Base-by-base conservation (phyloP, 192 early-diverging fungal species). In the Podila epicladia region DNA sequence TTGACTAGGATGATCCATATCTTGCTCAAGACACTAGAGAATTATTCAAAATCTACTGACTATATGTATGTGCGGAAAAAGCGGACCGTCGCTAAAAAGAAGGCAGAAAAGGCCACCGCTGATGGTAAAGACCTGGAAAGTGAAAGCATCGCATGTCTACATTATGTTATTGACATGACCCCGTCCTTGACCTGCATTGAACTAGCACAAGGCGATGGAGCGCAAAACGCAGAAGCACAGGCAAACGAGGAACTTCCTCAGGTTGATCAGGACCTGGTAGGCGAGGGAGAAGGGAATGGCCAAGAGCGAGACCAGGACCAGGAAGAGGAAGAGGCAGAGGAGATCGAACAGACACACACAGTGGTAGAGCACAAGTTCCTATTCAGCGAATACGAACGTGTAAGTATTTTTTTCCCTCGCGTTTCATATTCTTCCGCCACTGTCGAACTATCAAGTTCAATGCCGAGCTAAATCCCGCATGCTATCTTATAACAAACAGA, bases 1-100 rank as follows among this genome's bases (percentile, higher is more conserved):
- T 61, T 92, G 13, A 79, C 92, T 1, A 72, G 87, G 58, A 84
- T 89, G 22, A 82, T 85, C 9, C 90, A 93, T 69, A 73, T 88
- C 15, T 74, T 93, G 32, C 77, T 94, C 7, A 89, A 88, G 57
- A 87, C 89, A 72, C 67, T 94, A 61, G 89, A 94, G 60, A 73
- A 55, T 4, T 94, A 82, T 79, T 85, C 87, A 2, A 86, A 89
- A 62, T 69, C 67, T 4, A 89, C 91, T 67, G 74, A 74, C 13
- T 66, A 80, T 28, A 83, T 91, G 76, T 84, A 86, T 67, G 85
- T 87, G 17, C 62, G 73, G 26, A 86, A 87, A 58, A 87, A 77
- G 50, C 71, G 60, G 50, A 63, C 38, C 15, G 26, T 45, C 9
- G 70, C 58, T 50, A 83, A 73, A 62, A 83, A 66, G 50, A 87